Evolutionary conservation across 805 yeast species (phyloP), one percentile per base, ranked within the genome.

Genomic region (Priceomyces carsonii): DNA sequence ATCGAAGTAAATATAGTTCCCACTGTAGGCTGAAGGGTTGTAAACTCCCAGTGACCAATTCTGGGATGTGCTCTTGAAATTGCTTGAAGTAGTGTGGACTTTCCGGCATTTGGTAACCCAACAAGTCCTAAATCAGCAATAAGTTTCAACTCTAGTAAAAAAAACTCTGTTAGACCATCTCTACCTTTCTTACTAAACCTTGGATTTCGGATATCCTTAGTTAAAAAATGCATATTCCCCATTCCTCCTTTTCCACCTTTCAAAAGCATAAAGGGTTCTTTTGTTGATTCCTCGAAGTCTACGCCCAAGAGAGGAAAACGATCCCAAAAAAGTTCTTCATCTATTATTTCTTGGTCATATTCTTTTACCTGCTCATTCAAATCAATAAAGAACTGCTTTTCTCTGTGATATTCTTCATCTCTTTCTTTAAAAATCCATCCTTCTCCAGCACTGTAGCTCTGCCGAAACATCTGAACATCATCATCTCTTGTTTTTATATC

Each of bases 31-130:
- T 82, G 87, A 35, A 93, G 63, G 0, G 99, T 93, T 0, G 99
- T 93, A 55, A 93, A 93, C 51, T 85, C 95, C 96, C 97, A 93
- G 59, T 89, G 95, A 0, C 98, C 99, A 9, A 93, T 85, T 38
- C 86, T 69, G 1, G 99, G 97, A 38, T 82, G 71, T 0, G 99
- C 98, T 36, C 80, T 78, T 0, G 96, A 86, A 10, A 93, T 87
- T 7, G 95, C 89, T 36, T 95, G 68, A 29, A 93, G 62, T 19
- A 93, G 69, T 0, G 97, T 88, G 3, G 96, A 87, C 55, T 93
- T 93, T 1, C 99, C 99, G 3, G 98, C 96, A 59, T 93, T 93
- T 1, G 99, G 99, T 13, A 93, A 67, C 0, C 99, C 99, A 15
- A 93, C 96, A 5, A 93, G 66, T 0, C 98, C 99, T 39, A 91